Base-by-base conservation (phyloP, 2,329 filamentous ascomycete species). In the Immersiporthe knoxdaviesiana region DNA sequence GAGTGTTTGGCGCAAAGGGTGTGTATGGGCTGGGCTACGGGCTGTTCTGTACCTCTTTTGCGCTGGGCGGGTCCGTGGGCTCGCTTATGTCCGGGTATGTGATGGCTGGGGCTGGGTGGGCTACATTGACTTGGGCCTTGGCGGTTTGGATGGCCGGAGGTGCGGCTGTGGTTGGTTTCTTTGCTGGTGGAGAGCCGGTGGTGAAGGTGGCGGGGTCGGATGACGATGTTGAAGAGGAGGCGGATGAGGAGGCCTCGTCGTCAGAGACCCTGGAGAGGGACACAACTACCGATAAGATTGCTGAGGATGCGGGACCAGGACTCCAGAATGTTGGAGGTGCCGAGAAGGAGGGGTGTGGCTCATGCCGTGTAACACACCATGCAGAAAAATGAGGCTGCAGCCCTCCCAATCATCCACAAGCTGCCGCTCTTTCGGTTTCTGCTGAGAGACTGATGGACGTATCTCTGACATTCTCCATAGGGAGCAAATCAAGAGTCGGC, bases 11-110 rank as follows among this genome's bases (percentile, higher is more conserved):
- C 10, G 73, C 78, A 27, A 80, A 79, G 37, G 81, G 81, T 11
- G 78, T 80, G 14, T 82, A 81, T 44, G 81, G 81, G 2, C 75
- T 82, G 3, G 81, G 78, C 0, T 82, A 83, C 63, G 81, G 81
- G 0, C 74, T 82, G 0, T 82, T 78, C 71, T 82, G 78, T 62
- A 81, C 78, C 68, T 75, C 78, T 0, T 82, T 79, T 35, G 81
- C 81, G 3, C 75, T 82, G 2, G 81, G 81, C 5, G 80, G 81
- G 61, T 77, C 77, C 2, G 69, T 78, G 41, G 80, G 77, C 12
- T 76, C 77, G 66, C 70, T 78, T 37, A 69, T 76, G 77, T 76
- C 77, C 14, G 81, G 81, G 0, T 82, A 82, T 58, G 72, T 82
- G 35, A 75, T 81, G 37, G 75, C 74, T 1, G 75, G 75, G 0